Evolutionary conservation across 2,329 filamentous ascomycete species (phyloP), one percentile per base, ranked within the genome.

Genomic region (Fusarium nanum): DNA sequence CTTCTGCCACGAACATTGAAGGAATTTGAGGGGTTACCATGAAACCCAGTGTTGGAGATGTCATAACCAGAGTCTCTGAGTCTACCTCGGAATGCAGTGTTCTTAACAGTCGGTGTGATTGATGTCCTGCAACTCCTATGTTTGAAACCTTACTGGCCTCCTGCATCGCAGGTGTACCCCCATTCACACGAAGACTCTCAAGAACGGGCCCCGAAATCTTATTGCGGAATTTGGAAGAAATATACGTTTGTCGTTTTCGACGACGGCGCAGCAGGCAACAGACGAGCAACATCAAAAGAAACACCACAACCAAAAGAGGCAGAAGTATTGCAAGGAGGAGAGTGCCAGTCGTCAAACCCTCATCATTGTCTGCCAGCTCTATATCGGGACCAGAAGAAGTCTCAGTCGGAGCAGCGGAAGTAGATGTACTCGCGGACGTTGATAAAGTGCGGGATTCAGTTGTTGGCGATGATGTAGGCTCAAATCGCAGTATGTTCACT

Each of bases 301-400:
- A 64, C 0, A 79, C 67, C 13, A 82, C 58, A 22, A 79, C 73
- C 2, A 84, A 66, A 16, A 85, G 68, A 4, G 84, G 83, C 5
- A 86, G 75, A 5, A 86, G 78, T 5, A 83, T 81, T 2, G 82
- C 84, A 16, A 85, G 71, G 8, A 85, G 74, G 23, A 85, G 78
- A 6, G 79, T 75, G 23, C 73, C 73, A 5, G 75, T 81, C 23
- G 69, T 76, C 9, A 80, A 47, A 27, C 73, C 76, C 12, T 67
- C 64, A n/a, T 64, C 53, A 14, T 66, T 52, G 3, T 72, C 68
- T 7, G 59, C 45, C 14, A 68, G 49, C 23, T 65, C 60, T 8
- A 63, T 25, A 7, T 61, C 54, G 10, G 56, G 66, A 23, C 73
- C 49, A 8, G 70, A 68, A 20, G 72, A 67, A 25, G 68, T 56